These are phyloP conservation scores for Logfia minima DNA, from an alignment of 129 eudicot species.

Conservation along the genomic window DNA sequence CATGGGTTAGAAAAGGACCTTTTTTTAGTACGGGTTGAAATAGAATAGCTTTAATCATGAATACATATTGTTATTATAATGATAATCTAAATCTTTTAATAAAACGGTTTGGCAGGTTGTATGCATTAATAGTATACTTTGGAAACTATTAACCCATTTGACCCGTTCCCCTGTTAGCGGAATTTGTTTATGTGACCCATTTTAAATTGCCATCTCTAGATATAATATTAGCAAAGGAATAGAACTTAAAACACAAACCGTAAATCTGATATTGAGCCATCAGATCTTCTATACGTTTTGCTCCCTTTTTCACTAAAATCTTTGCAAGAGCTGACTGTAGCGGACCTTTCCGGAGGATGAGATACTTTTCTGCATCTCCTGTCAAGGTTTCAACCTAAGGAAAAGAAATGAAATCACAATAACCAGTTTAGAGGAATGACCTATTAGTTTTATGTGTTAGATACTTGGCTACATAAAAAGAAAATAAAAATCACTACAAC, in stretches of 20 bases:
- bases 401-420: constrained; percentile 23
- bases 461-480: background rate
- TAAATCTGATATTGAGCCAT: constrained; percentile 52
- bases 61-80: too few relatives aligned
- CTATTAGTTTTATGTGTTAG: background rate
- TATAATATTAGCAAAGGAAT: constrained; percentile 4
- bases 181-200: background rate
- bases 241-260: constrained; percentile 40
- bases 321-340: constrained; percentile 77
- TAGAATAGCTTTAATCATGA: too few relatives aligned
- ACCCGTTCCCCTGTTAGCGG: background rate
- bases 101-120: background rate
- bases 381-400: constrained; percentile 58
- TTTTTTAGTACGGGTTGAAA: too few relatives aligned
- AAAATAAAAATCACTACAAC: background rate
- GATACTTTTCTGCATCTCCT: constrained; percentile 93
- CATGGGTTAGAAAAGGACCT: too few relatives aligned
- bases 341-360: constrained; percentile 55
- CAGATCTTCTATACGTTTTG: constrained; percentile 62
- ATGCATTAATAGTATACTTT: background rate
- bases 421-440: constrained; percentile 19
- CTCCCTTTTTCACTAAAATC: constrained; percentile 60
- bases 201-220: background rate
- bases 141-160: background rate
- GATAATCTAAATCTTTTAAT: too few relatives aligned